phyloP scores from a whole-genome alignment of 1,139 yeast species.

The Yamadazyma pseudoaaseri region DNA sequence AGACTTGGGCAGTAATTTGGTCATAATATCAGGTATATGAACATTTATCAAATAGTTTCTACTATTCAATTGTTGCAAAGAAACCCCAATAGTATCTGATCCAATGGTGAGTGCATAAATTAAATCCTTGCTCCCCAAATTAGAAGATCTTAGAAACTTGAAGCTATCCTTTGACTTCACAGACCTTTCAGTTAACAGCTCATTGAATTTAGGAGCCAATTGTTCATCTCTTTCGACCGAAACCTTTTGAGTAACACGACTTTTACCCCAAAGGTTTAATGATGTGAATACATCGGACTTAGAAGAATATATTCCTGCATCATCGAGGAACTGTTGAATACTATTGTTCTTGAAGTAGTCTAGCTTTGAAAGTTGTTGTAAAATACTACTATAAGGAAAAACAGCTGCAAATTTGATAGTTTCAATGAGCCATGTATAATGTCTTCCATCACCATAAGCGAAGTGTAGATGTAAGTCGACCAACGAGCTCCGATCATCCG shows the following conservation, averaged over 20 bases:
- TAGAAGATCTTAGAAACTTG: slow-evolving; percentile 6
- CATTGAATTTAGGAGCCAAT: slow-evolving; percentile 13
- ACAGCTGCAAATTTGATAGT: slow-evolving; percentile 30
- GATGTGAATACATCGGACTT: slow-evolving; percentile 32
- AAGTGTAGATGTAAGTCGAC: slow-evolving; percentile 22
- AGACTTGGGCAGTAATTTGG: slow-evolving; percentile 30
- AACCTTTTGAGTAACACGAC: slow-evolving; percentile 16
- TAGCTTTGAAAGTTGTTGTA: slow-evolving; percentile 15
- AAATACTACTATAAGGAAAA: slow-evolving; percentile 34
- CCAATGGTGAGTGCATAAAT: slow-evolving; percentile 5
- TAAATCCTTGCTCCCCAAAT: slow-evolving; percentile 3
- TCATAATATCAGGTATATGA: slow-evolving; percentile 45
- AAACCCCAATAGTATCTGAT: slow-evolving; percentile 6
- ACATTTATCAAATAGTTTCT: slow-evolving; percentile 18
- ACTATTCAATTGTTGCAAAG: slow-evolving; percentile 6
- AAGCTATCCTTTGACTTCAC: slow-evolving; percentile 6
- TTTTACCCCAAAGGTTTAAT: slow-evolving; percentile 26
- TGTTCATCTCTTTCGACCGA: slow-evolving; percentile 20
- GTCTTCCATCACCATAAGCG: slow-evolving; percentile 35
- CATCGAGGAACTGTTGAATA: slow-evolving; percentile 15
- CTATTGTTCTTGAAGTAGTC: slow-evolving; percentile 5
- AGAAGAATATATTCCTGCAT: slow-evolving; percentile 24
- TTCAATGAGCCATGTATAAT: slow-evolving; percentile 23
- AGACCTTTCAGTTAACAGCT: background rate
- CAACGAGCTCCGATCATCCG: slow-evolving; percentile 5